Percentiles rank a stretch among this genome's conserved stretches.
Evolutionary conservation across 805 yeast species (phyloP).

Genomic region (Priceomyces medius): DNA sequence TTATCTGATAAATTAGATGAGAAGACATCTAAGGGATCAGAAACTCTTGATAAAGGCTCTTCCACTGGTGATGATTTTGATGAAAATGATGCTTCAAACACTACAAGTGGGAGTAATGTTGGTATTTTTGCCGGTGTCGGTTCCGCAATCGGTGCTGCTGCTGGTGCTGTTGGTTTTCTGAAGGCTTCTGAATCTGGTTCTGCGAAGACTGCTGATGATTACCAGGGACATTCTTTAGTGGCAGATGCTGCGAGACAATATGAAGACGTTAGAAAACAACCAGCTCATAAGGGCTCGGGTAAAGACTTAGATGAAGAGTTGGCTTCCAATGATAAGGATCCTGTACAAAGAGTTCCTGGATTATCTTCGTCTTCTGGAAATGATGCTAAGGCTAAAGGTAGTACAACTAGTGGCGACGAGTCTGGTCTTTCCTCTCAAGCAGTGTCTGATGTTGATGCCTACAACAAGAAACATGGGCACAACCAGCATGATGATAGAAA

Average conservation of each 20-base stretch:
- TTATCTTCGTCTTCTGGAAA: conserved; percentile 8
- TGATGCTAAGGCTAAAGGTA: conserved; percentile 1
- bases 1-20: neutral
- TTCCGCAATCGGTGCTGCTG: conserved; percentile 5
- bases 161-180: conserved; percentile 5
- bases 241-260: conserved; percentile 17
- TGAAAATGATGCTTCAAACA: neutral
- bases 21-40: neutral
- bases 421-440: conserved; percentile 3
- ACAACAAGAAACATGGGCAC: conserved; percentile 28
- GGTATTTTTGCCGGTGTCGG: conserved; percentile 5
- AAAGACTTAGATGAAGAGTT: conserved; percentile 2
- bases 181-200: neutral
- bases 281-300: conserved; percentile 8
- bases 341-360: conserved; percentile 21
- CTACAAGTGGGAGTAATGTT: neutral
- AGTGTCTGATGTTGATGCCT: conserved; percentile 10
- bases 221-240: conserved; percentile 14
- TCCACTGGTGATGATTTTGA: neutral
- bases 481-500: conserved; percentile 18
- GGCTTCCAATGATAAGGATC: conserved; percentile 6
- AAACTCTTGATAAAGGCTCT: neutral
- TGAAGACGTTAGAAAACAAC: conserved; percentile 15
- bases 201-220: neutral
- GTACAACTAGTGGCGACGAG: neutral